phyloP scores from a whole-genome alignment of 148 eudicot species.

The Chenopodium berlandieri region DNA sequence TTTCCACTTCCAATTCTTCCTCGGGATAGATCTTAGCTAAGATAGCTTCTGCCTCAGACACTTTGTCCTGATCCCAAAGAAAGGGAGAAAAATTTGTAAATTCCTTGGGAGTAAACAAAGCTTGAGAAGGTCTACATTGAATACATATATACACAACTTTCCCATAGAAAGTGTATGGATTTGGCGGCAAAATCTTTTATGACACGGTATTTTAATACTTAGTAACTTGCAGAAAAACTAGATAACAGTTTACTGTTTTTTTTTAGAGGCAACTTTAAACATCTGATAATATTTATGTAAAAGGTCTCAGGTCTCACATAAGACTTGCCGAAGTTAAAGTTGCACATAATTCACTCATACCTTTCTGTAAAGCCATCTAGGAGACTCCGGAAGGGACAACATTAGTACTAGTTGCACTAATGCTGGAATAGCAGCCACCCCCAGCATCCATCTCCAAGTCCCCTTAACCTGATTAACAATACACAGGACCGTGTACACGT shows the following conservation, averaged over 20 bases:
- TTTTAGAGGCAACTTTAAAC: too few relatives aligned
- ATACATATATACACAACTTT: not conserved
- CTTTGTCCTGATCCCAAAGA: constrained; percentile 40
- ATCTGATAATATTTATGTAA: too few relatives aligned
- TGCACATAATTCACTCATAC: not conserved
- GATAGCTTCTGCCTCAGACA: constrained; percentile 56
- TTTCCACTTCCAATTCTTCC: constrained; percentile 66
- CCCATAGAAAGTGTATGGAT: too few relatives aligned
- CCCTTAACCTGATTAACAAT: constrained; percentile 28
- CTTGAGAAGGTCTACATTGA: not conserved
- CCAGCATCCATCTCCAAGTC: constrained; percentile 49
- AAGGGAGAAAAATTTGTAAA: not conserved
- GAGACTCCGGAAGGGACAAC: constrained; percentile 37
- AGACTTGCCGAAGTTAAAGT: not conserved
- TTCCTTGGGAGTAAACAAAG: not conserved
- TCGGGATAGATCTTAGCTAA: constrained; percentile 61
- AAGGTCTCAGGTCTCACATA: too few relatives aligned
- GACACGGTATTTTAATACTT: too few relatives aligned
- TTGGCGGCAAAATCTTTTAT: too few relatives aligned
- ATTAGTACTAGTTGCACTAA: constrained; percentile 26
- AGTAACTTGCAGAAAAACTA: too few relatives aligned
- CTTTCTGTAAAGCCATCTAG: constrained; percentile 40
- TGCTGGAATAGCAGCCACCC: constrained; percentile 38
- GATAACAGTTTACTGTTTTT: too few relatives aligned
- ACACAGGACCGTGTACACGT: not conserved